These are phyloP conservation scores for Alternaria dauci DNA, from an alignment of 2,329 filamentous ascomycete genomes.

Conservation along the genomic window DNA sequence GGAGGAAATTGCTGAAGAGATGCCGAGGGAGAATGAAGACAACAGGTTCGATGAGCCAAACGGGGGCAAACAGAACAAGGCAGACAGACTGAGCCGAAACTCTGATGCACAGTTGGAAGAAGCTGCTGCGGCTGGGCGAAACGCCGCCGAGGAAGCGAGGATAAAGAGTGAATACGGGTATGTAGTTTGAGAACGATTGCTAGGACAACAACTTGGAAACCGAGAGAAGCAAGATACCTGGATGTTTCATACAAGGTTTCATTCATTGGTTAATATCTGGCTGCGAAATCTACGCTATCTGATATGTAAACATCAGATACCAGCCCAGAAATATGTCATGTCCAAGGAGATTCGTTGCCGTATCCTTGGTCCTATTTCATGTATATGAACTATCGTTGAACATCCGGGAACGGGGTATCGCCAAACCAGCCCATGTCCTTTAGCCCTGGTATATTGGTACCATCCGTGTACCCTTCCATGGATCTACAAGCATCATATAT, in stretches of 20 bases:
- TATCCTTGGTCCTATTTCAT: conserved; percentile 3
- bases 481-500: conserved; percentile 16
- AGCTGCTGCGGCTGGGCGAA: neutral
- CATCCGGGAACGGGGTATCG: neutral
- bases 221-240: neutral
- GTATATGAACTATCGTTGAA: neutral
- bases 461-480: conserved; percentile 1
- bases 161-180: neutral
- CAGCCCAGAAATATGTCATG: conserved; percentile 3
- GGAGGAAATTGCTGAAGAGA: neutral
- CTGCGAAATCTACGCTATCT: conserved; percentile 2
- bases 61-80: neutral
- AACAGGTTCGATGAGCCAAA: neutral
- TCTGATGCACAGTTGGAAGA: neutral
- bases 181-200: neutral
- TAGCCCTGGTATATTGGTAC: conserved; percentile 5
- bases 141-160: neutral
- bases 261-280: neutral
- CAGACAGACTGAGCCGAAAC: neutral
- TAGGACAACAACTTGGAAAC: neutral
- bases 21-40: neutral
- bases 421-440: neutral
- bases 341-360: conserved; percentile 9
- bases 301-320: conserved; percentile 3
- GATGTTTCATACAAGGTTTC: neutral